phyloP scores from a whole-genome alignment of 163 green algal genomes.

The Scenedesmus sp. region DNA sequence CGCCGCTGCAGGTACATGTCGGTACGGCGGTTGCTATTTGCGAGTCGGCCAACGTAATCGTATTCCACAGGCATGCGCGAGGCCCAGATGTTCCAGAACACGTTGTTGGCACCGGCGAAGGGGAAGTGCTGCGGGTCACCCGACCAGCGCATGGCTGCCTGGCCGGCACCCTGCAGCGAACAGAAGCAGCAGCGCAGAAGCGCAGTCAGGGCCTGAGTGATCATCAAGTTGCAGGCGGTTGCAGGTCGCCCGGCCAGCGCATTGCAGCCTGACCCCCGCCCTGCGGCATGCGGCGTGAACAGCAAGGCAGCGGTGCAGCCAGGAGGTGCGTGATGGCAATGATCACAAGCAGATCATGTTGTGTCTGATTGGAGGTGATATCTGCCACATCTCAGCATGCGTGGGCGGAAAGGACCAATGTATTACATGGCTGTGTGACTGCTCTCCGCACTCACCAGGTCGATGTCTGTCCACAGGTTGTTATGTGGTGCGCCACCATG shows the following conservation, averaged over 20 bases:
- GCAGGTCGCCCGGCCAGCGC: too few relatives aligned
- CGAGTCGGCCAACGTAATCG: conserved; percentile 15
- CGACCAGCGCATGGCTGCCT: conserved; percentile 20
- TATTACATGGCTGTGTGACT: too few relatives aligned
- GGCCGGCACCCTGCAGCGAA: not conserved
- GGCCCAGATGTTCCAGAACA: conserved; percentile 35
- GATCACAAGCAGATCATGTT: too few relatives aligned
- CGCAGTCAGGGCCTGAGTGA: too few relatives aligned
- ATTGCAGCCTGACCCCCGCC: too few relatives aligned
- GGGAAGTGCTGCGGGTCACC: not conserved
- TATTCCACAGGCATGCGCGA: not conserved
- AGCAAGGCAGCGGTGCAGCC: too few relatives aligned
- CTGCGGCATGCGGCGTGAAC: too few relatives aligned
- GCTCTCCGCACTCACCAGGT: conserved; percentile 4
- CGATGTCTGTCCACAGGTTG: conserved; percentile 51
- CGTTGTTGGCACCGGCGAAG: conserved; percentile 4
- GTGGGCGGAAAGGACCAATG: too few relatives aligned
- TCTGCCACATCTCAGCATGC: too few relatives aligned
- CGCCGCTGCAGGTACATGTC: not conserved
- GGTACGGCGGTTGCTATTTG: not conserved
- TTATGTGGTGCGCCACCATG: conserved; percentile 17
- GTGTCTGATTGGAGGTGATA: too few relatives aligned
- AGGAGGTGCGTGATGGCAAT: too few relatives aligned
- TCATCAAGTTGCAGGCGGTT: too few relatives aligned
- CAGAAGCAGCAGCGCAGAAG: not conserved